Evolutionary conservation across 441 rosid genomes (phyloP), one percentile per base, ranked within the genome.

Genomic region (Pelargonium fulgidum): DNA sequence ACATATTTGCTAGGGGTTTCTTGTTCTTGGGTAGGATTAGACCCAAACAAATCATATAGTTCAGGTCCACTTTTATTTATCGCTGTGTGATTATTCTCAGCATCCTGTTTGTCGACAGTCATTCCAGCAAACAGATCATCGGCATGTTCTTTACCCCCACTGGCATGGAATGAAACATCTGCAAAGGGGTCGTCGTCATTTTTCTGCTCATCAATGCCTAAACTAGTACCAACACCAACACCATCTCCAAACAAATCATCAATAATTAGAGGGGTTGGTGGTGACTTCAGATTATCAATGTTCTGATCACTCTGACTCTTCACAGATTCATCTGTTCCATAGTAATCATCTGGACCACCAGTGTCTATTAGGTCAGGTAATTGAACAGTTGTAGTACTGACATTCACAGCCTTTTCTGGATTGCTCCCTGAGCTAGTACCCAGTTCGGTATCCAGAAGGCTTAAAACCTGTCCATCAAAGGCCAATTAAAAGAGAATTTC

Each of bases 331-430:
- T 85, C 87, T 71, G 82, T 65, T 69, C 76, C 83, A 70, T 59
- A 69, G 67, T 78, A 75, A 78, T 81, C 82, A 73, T 85, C 75
- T 36, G 85, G 67, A 81, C 85, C 88, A 77, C 86, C 88, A 0
- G 97, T 95, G 73, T 95, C 93, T 26, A 92, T 88, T 72, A 95
- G 82, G 81, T 92, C 88, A 26, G 96, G 99, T 76, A 90, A 82
- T 76, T 81, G 89, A 68, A 83, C 87, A 71, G 65, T 54, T 48
- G 79, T 45, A 63, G 66, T 42, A 1, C 77, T 48, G 82, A 82
- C 92, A 65, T 84, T 89, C 70, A 72, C 67, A 42, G 83, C 62
- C 74, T 74, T 85, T 67, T 72, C 85, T 71, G 89, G 80, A 79
- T 77, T 75, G 73, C 79, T 76, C 68, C 73, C 77, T 20, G 71